Base-by-base conservation (phyloP, 2,329 filamentous ascomycete species). In the Fusarium devonianum region DNA sequence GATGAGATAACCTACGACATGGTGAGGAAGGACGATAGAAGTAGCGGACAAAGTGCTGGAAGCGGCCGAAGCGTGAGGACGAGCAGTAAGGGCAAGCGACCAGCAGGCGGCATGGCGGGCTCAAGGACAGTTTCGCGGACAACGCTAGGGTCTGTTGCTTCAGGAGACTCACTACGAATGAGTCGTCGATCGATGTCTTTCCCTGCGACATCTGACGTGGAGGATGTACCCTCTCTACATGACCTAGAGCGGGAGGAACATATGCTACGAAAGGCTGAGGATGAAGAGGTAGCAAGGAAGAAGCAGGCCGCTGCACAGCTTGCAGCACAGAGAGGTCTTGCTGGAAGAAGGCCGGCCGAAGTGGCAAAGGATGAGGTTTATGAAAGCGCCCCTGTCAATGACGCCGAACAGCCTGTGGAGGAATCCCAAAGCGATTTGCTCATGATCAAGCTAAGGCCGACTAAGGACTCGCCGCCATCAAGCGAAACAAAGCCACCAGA, bases 1-100 rank as follows among this genome's bases (percentile, higher is more conserved):
- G 93, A 97, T 67, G 92, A 97, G 66, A 95, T 97, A 63, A 90
- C 92, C 3, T 86, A 96, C 69, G 85, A 86, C 3, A 78, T 97
- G 53, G 87, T 92, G 52, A 83, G 88, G 41, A 84, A 88, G 58
- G 91, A 94, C 47, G 88, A 91, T 64, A 81, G 82, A 34, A 87
- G 86, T 60, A 92, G 88, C 63, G 69, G 67, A 21, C 67, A 54
- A 52, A 69, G 66, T 59, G 91, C 87, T 62, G 67, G 65, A 34
- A 68, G 56, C 38, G 68, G 67, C n/a, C 83, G 80, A 34, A 88
- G 81, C 35, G 38, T 32, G 56, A 85, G 81, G 16, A 73, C 74
- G 52, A 82, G 79, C 54, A 85, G 80, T 59, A 85, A 85, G 57
- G 83, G 83, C 1, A 86, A 86, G 65, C 73, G 77, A 32, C 77